A percentile compares a stretch with the other conserved stretches of the same genome.
phyloP scores from a whole-genome alignment of 2,329 filamentous ascomycete genomes.

The Penicillium sp. region DNA sequence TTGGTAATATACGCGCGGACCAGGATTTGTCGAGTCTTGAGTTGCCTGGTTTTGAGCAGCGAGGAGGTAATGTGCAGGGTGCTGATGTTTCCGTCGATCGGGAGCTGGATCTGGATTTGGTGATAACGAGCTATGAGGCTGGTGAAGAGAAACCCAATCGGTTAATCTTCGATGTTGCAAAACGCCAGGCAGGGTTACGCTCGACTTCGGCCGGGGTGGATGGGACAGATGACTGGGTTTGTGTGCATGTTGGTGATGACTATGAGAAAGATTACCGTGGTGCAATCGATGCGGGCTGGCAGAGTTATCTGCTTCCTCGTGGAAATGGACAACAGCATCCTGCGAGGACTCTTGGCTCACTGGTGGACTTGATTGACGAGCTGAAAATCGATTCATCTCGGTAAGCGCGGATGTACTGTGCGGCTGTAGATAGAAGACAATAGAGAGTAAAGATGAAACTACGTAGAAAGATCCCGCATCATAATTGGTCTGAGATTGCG shows the following conservation, averaged over 20 bases:
- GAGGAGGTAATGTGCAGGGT: background rate
- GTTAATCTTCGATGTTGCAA: constrained; percentile 39
- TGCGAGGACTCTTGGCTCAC: constrained; percentile 18
- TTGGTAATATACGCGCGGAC: constrained; percentile 34
- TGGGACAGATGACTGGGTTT: constrained; percentile 20
- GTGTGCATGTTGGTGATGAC: constrained; percentile 45
- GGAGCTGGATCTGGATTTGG: constrained; percentile 38
- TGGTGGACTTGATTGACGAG: constrained; percentile 23
- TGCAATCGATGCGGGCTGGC: constrained; percentile 37
- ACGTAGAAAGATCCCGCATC: too few relatives aligned
- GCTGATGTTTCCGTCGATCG: background rate
- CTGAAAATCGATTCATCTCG: constrained; percentile 7
- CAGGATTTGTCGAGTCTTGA: constrained; percentile 27
- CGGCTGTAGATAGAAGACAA: too few relatives aligned
- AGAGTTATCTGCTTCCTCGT: constrained; percentile 32
- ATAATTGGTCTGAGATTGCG: too few relatives aligned
- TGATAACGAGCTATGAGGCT: constrained; percentile 46
- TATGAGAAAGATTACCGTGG: constrained; percentile 40
- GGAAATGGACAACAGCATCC: constrained; percentile 1
- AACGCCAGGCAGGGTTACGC: constrained; percentile 25
- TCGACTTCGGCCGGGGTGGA: background rate
- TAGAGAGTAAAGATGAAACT: too few relatives aligned
- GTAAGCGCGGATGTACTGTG: too few relatives aligned
- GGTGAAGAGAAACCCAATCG: constrained; percentile 42
- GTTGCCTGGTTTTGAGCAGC: constrained; percentile 24